phyloP scores from a whole-genome alignment of 352 stramenopile genomes.

The Globisporangium okanoganense region DNA sequence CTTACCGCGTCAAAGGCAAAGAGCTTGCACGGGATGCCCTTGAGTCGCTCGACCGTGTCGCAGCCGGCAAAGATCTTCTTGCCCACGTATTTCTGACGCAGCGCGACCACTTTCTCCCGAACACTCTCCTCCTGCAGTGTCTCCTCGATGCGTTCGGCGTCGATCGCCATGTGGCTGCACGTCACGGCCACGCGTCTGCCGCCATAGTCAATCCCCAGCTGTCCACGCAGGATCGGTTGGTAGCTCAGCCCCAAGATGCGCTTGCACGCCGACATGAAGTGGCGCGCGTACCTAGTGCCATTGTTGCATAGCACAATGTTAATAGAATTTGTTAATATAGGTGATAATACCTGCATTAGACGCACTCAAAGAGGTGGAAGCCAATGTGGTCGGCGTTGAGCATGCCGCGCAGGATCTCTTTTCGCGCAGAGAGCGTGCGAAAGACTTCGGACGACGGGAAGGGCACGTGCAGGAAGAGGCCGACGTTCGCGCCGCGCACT shows the following conservation, averaged over 20 bases:
- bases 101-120: conserved; percentile 40
- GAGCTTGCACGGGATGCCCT: conserved; percentile 97
- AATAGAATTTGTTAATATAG: too few relatives aligned
- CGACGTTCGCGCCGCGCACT: conserved; percentile 88
- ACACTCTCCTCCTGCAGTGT: conserved; percentile 41
- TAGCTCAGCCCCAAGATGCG: conserved; percentile 94
- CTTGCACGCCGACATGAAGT: conserved; percentile 91
- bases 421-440: conserved; percentile 91
- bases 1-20: conserved; percentile 88
- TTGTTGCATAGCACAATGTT: too few relatives aligned
- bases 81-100: conserved; percentile 59
- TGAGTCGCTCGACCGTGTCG: conserved; percentile 94
- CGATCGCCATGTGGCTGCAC: conserved; percentile 91
- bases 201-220: conserved; percentile 94
- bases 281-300: conserved; percentile 46
- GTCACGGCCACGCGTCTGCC: conserved; percentile 93
- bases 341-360: neutral
- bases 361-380: conserved; percentile 93
- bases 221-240: conserved; percentile 87
- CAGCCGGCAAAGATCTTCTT: conserved; percentile 92
- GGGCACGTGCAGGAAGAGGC: conserved; percentile 97
- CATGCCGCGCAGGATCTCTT: conserved; percentile 88
- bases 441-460: conserved; percentile 99
- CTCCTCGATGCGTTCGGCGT: conserved; percentile 49
- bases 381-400: conserved; percentile 91